These are phyloP conservation scores for Globisporangium radiosum DNA, from an alignment of 352 stramenopile genomes.

Conservation along the genomic window DNA sequence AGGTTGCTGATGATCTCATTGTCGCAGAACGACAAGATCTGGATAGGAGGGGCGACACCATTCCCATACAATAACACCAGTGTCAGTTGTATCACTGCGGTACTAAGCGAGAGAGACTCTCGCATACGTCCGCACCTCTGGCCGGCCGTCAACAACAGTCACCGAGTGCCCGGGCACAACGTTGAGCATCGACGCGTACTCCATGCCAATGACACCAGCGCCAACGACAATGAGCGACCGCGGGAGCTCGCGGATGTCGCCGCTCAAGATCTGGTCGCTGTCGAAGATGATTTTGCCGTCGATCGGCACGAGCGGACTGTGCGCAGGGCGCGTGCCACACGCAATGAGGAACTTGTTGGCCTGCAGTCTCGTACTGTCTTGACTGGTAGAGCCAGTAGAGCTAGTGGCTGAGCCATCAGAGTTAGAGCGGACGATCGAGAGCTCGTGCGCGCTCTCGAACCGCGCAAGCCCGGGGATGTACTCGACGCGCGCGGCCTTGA, in stretches of 20 bases:
- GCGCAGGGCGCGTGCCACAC: constrained; percentile 76
- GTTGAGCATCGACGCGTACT: constrained; percentile 90
- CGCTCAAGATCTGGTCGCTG: constrained; percentile 75
- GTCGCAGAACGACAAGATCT: constrained; percentile 84
- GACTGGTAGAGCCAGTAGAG: no score
- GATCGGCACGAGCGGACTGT: constrained; percentile 70
- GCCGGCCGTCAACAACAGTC: constrained; percentile 78
- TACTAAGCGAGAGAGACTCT: background rate
- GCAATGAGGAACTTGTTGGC: constrained; percentile 82
- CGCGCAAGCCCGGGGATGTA: constrained; percentile 63
- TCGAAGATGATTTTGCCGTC: constrained; percentile 82
- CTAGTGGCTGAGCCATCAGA: no score
- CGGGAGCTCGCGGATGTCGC: constrained; percentile 56
- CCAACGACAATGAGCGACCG: constrained; percentile 78
- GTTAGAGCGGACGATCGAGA: constrained; percentile 38
- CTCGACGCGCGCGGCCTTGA: constrained; percentile 70
- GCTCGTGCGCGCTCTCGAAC: constrained; percentile 72
- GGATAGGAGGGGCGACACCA: background rate
- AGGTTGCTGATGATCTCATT: constrained; percentile 83
- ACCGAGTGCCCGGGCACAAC: constrained; percentile 82
- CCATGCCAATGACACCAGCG: constrained; percentile 87
- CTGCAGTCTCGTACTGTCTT: constrained; percentile 16
- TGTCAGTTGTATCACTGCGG: background rate
- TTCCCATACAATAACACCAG: background rate
- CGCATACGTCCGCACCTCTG: constrained; percentile 26